Conservation (phyloP, 441 rosid genomes). For the Jatropha multifida region DNA sequence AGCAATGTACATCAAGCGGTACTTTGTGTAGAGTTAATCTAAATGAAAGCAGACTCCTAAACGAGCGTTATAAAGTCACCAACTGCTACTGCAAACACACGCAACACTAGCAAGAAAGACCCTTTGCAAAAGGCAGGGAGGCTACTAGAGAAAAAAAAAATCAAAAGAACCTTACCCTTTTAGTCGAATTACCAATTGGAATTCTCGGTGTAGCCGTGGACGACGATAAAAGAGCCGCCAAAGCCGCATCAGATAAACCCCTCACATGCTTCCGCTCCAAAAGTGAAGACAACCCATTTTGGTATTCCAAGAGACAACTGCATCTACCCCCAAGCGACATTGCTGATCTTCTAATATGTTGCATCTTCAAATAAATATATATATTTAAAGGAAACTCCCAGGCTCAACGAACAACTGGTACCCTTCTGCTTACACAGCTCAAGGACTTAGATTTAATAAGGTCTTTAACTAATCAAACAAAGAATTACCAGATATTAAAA, state of each 20-base stretch:
- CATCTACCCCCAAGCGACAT: conserved; percentile 15
- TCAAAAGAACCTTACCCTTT: conserved; percentile 21
- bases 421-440: neutral
- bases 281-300: conserved; percentile 16
- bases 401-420: neutral
- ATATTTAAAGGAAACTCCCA: neutral
- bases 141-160: neutral
- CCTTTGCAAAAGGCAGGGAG: neutral
- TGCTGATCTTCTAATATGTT: conserved; percentile 32
- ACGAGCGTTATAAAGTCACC: neutral
- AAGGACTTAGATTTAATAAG: neutral
- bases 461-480: neutral
- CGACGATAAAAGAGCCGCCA: conserved; percentile 29
- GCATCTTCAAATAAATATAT: conserved; percentile 20
- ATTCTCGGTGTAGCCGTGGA: conserved; percentile 9
- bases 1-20: neutral
- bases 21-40: neutral
- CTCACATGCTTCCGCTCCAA: conserved; percentile 11
- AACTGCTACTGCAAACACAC: neutral
- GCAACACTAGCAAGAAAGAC: neutral
- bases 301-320: conserved; percentile 17
- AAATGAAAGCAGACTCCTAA: neutral
- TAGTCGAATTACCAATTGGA: conserved; percentile 16
- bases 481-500: neutral
- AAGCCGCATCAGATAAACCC: conserved; percentile 20